Conservation (phyloP, 805 yeast species). For the Candida krabiensis region DNA sequence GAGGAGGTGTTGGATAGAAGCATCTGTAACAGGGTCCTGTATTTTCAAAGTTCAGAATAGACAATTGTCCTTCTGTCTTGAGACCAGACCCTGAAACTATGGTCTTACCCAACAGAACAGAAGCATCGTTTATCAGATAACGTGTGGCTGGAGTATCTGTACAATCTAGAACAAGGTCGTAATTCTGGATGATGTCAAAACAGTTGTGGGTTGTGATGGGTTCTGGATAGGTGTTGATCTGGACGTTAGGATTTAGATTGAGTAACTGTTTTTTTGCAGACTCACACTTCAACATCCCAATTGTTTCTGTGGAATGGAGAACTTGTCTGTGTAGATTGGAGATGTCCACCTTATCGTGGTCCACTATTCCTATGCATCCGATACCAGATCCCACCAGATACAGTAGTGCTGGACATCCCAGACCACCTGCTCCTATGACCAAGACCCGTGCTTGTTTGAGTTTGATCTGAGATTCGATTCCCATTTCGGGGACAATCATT, state of each 20-base stretch:
- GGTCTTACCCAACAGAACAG: constrained; percentile 66
- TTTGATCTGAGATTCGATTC: constrained; percentile 55
- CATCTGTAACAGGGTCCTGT: constrained; percentile 94
- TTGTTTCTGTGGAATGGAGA: constrained; percentile 63
- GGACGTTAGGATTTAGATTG: constrained; percentile 68
- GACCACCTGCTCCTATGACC: constrained; percentile 95
- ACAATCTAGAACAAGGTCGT: constrained; percentile 85
- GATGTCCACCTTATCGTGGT: constrained; percentile 77
- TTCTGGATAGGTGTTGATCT: constrained; percentile 49
- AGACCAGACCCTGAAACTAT: constrained; percentile 91
- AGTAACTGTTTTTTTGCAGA: constrained; percentile 64
- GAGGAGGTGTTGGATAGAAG: constrained; percentile 87
- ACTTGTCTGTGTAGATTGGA: constrained; percentile 91
- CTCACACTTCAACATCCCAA: constrained; percentile 73
- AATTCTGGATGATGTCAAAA: constrained; percentile 56
- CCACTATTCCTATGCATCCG: constrained; percentile 83
- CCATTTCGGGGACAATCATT: constrained; percentile 85
- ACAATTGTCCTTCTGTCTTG: constrained; percentile 86
- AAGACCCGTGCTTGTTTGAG: constrained; percentile 61
- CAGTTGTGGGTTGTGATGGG: constrained; percentile 59
- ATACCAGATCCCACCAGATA: constrained; percentile 88
- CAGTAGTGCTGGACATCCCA: constrained; percentile 88
- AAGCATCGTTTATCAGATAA: constrained; percentile 82
- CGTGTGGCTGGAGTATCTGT: constrained; percentile 91
- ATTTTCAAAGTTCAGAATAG: constrained; percentile 64